Base-by-base conservation (phyloP, 2,329 filamentous ascomycete species). In the Diaporthe vaccinii region DNA sequence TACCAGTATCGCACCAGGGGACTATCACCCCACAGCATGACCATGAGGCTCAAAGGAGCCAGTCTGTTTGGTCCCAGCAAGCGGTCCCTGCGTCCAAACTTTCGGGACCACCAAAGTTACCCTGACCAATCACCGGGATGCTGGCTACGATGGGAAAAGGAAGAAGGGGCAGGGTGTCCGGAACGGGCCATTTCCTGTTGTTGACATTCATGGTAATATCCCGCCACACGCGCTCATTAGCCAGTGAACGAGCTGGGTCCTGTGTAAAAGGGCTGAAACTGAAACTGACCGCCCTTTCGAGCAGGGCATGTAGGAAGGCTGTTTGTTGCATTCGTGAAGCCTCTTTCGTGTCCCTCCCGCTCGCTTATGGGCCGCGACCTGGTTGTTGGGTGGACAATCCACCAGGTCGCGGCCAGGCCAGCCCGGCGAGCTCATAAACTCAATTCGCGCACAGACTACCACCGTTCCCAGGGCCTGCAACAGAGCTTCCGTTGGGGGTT, bases 31-130 rank as follows among this genome's bases (percentile, higher is more conserved):
- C 65, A 55, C 46, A 55, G 34, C 65, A 55, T 69, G 28, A 69
- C n/a, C 34, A 41, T 72, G 74, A 62, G 74, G 74, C 74, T 72
- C 51, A 75, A 75, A 73, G 65, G 49, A 41, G 14, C 49, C 46
- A 69, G 65, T 69, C 65, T 69, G 65, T 69, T 55, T 69, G 65
- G 65, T 55, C 49, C 65, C 65, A 69, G 49, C 49, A 39, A 28
- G 65, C 46, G 65, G 65, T 53, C 65, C 49, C 65, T 55, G 65
- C 65, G 65, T 55, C 65, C 65, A 69, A 69, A 69, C 49, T 55
- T 69, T 69, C 65, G 65, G 65, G 65, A 69, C 65, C 55, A 69
- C 65, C 65, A 69, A 31, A 15, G 34, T 55, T 39, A 22, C 49
- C 6, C 49, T 39, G 49, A 31, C 65, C 65, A 69, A 69, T 69